These are phyloP conservation scores for Umbelopsis sp. DNA, from an alignment of 192 early-diverging fungal species.

Conservation along the genomic window DNA sequence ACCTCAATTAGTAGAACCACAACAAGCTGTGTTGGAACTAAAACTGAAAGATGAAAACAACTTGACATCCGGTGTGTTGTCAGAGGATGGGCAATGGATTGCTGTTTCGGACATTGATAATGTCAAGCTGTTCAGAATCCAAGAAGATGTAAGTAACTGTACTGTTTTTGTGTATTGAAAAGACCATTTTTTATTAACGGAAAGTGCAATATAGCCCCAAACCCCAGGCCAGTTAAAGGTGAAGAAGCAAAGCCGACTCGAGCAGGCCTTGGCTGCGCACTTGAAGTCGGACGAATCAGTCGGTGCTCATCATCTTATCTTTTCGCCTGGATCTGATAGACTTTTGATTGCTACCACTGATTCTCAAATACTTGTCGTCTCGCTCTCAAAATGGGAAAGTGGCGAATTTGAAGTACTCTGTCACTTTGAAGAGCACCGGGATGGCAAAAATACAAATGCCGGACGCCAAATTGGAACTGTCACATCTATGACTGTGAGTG, in stretches of 20 bases:
- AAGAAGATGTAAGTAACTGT: slow-evolving; percentile 46
- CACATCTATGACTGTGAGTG: slow-evolving; percentile 70
- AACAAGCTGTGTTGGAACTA: slow-evolving; percentile 74
- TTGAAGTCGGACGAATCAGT: slow-evolving; percentile 33
- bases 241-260: slow-evolving; percentile 51
- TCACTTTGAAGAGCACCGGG: slow-evolving; percentile 71
- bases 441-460: slow-evolving; percentile 45
- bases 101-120: slow-evolving; percentile 79
- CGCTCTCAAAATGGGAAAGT: slow-evolving; percentile 66
- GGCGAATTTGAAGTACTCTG: slow-evolving; percentile 62
- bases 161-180: neutral
- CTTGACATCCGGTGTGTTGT: slow-evolving; percentile 73
- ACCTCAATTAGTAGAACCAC: slow-evolving; percentile 61
- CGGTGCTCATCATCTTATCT: slow-evolving; percentile 72
- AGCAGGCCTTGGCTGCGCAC: slow-evolving; percentile 27
- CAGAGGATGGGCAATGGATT: slow-evolving; percentile 82
- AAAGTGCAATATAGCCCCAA: neutral
- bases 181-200: neutral
- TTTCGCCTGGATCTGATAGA: slow-evolving; percentile 77
- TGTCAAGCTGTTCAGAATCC: slow-evolving; percentile 65
- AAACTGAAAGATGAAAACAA: slow-evolving; percentile 74
- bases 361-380: slow-evolving; percentile 74
- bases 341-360: slow-evolving; percentile 81
- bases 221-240: slow-evolving; percentile 45
- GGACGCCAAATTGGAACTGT: slow-evolving; percentile 61